Conservation (phyloP, 2,329 filamentous ascomycete genomes). For the Neofusicoccum ribis region DNA sequence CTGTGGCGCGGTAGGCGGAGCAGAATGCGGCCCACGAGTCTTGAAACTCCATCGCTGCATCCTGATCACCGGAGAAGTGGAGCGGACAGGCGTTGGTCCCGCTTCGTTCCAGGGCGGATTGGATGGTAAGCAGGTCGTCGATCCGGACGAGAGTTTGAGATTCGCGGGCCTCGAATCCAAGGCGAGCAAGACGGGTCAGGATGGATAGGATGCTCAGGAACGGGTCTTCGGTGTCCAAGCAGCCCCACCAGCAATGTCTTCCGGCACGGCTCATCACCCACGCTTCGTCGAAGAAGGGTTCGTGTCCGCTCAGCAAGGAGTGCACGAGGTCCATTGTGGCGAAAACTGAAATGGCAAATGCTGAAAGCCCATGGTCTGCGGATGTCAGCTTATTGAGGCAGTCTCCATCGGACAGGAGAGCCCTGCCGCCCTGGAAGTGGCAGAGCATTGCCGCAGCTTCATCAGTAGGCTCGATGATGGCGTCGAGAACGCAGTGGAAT, state of each 20-base stretch:
- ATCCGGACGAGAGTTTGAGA: neutral
- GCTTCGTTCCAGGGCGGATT: neutral
- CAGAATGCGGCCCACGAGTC: neutral
- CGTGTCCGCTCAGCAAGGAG: neutral
- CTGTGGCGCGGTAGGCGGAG: neutral
- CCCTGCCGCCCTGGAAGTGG: constrained; percentile 1
- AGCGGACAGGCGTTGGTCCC: too few relatives aligned
- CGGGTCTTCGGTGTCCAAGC: neutral
- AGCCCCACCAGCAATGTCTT: neutral
- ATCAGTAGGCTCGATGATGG: neutral
- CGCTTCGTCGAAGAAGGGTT: neutral
- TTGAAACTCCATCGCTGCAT: neutral
- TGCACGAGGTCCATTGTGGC: constrained; percentile 1
- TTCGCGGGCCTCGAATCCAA: neutral
- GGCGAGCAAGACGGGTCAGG: neutral
- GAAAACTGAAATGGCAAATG: neutral
- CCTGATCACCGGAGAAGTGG: too few relatives aligned
- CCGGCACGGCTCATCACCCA: neutral
- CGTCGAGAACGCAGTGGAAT: neutral
- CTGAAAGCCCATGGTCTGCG: neutral
- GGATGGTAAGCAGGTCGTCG: neutral
- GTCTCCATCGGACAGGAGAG: neutral
- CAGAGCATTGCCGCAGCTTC: neutral
- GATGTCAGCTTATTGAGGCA: neutral
- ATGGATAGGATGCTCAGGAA: neutral